Conservation (phyloP, 805 yeast species). For the Debaryomyces prosopidis region DNA sequence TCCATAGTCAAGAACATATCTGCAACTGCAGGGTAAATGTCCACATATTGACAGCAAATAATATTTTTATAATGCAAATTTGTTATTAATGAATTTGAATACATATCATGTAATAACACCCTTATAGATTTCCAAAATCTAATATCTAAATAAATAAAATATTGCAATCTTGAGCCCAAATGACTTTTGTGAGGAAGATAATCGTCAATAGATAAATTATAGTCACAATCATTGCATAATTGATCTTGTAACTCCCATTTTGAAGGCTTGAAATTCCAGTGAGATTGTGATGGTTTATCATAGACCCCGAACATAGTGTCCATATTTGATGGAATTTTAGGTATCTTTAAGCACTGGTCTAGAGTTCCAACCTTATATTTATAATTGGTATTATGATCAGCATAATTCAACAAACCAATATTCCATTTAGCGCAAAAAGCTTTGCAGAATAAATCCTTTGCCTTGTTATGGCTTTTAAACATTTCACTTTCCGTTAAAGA, state of each 20-base stretch:
- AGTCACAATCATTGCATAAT: conserved; percentile 48
- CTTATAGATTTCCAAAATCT: conserved; percentile 71
- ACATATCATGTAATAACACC: conserved; percentile 58
- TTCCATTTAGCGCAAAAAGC: conserved; percentile 66
- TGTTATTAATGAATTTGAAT: conserved; percentile 63
- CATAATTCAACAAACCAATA: conserved; percentile 42
- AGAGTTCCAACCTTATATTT: conserved; percentile 32
- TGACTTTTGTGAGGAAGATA: conserved; percentile 24
- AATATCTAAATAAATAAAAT: conserved; percentile 63
- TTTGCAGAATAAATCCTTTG: conserved; percentile 53
- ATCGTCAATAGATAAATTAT: conserved; percentile 32
- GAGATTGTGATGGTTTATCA: conserved; percentile 11
- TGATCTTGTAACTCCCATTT: conserved; percentile 49
- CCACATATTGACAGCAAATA: conserved; percentile 79
- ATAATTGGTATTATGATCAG: conserved; percentile 6
- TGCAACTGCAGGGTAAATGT: conserved; percentile 72
- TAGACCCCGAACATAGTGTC: neutral
- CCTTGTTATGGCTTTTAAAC: conserved; percentile 46
- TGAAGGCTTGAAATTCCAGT: conserved; percentile 43
- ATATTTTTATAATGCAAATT: conserved; percentile 55
- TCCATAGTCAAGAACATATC: conserved; percentile 73
- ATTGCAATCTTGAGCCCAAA: conserved; percentile 59
- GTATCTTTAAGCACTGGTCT: conserved; percentile 36
- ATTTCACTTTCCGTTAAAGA: conserved; percentile 58
- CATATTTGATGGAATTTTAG: conserved; percentile 28